Evolutionary conservation across 2,329 filamentous ascomycete genomes (phyloP).

Genomic region (Curvularia sp.): DNA sequence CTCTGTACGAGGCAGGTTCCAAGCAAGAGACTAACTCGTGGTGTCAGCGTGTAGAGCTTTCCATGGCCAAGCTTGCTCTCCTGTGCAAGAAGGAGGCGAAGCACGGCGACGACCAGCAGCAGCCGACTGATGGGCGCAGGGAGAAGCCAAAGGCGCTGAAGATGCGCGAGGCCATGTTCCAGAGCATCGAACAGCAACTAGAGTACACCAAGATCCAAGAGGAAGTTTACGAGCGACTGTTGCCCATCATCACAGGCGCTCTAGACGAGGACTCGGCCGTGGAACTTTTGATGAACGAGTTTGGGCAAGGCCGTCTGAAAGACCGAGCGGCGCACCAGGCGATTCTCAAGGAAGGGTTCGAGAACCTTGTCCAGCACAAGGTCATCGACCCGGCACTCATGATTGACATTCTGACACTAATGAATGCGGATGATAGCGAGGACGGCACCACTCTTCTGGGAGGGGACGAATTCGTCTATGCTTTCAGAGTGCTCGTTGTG

Average conservation of each 20-base stretch:
- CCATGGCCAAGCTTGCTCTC: conserved; percentile 78
- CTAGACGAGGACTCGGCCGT: conserved; percentile 82
- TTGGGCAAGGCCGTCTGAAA: conserved; percentile 61
- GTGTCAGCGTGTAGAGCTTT: conserved; percentile 93
- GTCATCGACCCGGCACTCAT: conserved; percentile 66
- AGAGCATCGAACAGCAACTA: conserved; percentile 65
- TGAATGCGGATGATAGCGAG: conserved; percentile 62
- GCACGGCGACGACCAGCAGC: conserved; percentile 46
- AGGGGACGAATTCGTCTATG: conserved; percentile 73
- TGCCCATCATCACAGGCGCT: conserved; percentile 70
- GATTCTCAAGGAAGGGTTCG: conserved; percentile 74
- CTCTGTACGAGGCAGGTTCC: conserved; percentile 73
- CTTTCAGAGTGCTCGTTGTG: conserved; percentile 66
- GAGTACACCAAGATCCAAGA: conserved; percentile 81
- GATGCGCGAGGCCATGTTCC: conserved; percentile 41
- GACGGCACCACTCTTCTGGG: conserved; percentile 54
- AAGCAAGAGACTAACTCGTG: conserved; percentile 80
- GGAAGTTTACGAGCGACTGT: conserved; percentile 73
- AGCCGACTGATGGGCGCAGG: conserved; percentile 43
- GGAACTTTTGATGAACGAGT: conserved; percentile 76
- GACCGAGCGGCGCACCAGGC: conserved; percentile 71
- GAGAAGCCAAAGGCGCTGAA: conserved; percentile 51
- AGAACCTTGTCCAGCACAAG: conserved; percentile 73
- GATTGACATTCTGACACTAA: conserved; percentile 81
- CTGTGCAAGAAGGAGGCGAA: conserved; percentile 63